A percentile compares a stretch with the other conserved stretches of the same genome.
These are phyloP conservation scores for Tirmania nivea DNA, from an alignment of 495 filamentous ascomycete genomes.

Conservation along the genomic window DNA sequence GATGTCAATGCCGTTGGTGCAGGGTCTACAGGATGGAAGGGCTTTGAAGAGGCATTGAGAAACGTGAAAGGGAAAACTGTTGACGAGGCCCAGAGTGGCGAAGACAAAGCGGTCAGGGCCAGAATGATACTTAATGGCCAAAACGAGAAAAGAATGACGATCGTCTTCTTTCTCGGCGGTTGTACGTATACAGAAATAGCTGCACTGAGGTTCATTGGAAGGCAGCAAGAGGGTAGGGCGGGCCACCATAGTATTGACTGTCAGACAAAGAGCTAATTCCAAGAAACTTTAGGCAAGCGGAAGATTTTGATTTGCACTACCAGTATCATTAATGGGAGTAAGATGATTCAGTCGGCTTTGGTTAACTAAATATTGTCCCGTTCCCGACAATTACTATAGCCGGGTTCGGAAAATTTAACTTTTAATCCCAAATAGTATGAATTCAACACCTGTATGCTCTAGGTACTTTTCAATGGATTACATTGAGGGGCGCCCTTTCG, in stretches of 20 bases:
- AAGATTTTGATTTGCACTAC: conserved; percentile 86
- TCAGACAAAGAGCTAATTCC: neutral
- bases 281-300: conserved; percentile 30
- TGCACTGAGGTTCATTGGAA: conserved; percentile 73
- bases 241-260: conserved; percentile 8
- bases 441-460: no score
- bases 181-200: conserved; percentile 93
- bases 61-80: conserved; percentile 69
- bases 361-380: no score
- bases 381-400: no score
- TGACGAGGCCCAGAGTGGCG: conserved; percentile 77
- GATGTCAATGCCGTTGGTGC: conserved; percentile 11
- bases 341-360: conserved; percentile 61
- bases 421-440: no score
- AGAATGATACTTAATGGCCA: conserved; percentile 56
- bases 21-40: conserved; percentile 47
- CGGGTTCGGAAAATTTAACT: no score
- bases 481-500: no score
- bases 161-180: conserved; percentile 87
- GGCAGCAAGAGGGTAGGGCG: conserved; percentile 61
- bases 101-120: conserved; percentile 83
- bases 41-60: conserved; percentile 75
- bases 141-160: conserved; percentile 56
- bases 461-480: no score
- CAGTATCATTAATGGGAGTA: conserved; percentile 68